Percentiles rank a stretch among this genome's conserved stretches.
Evolutionary conservation across 345 rosid species (phyloP).

Genomic region (Eucalyptus decipiens): DNA sequence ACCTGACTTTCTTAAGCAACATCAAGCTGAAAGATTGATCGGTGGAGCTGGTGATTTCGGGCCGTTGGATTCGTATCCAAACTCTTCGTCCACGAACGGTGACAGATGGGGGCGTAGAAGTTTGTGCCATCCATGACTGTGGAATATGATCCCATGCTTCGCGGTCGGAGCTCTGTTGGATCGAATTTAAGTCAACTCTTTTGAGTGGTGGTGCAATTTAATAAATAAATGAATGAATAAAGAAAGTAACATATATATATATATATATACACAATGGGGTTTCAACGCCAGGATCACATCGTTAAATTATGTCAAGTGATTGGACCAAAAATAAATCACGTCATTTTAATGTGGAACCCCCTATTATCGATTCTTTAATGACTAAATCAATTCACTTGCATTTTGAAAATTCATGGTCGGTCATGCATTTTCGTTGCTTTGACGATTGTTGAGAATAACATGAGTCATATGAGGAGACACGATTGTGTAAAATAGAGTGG

Average conservation of each 20-base stretch:
- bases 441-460: background rate
- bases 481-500: background rate
- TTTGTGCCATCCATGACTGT: background rate
- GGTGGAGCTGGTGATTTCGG: background rate
- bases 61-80: background rate
- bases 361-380: background rate
- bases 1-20: background rate
- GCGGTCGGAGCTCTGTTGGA: background rate
- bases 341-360: background rate
- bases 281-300: background rate
- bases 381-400: background rate
- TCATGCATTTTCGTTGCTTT: background rate
- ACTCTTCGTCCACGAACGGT: background rate
- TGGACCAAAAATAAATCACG: background rate
- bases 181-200: background rate
- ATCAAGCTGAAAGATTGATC: background rate
- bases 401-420: background rate
- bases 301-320: background rate
- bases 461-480: background rate
- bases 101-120: background rate
- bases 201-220: background rate
- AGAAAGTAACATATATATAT: background rate
- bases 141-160: background rate
- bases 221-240: background rate
- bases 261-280: background rate